Conservation (phyloP, 202 grass and related monocot genomes). For the Elaeis oleifera region DNA sequence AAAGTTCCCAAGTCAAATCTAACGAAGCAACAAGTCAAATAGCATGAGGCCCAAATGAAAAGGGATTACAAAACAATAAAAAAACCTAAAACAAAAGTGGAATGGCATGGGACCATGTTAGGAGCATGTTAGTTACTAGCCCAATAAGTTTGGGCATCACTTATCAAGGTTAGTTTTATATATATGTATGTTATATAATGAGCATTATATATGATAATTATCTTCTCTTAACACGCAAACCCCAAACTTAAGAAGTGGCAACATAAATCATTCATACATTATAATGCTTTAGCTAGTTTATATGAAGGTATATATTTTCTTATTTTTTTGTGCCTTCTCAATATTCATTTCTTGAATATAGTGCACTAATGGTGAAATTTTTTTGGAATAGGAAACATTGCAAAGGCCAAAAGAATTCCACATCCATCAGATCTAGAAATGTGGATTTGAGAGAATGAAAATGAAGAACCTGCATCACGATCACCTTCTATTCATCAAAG, state of each 20-base stretch:
- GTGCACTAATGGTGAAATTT: not conserved
- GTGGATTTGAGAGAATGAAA: too few species aligned
- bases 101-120: constrained; percentile 41
- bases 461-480: too few species aligned
- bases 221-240: constrained; percentile 19
- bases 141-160: constrained; percentile 48
- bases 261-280: not conserved
- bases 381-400: too few species aligned
- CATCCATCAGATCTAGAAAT: too few species aligned
- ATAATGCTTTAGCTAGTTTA: not conserved
- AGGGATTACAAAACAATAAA: constrained; percentile 41
- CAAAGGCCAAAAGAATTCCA: too few species aligned
- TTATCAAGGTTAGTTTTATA: constrained; percentile 35
- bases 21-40: constrained; percentile 44
- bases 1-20: constrained; percentile 37
- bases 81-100: constrained; percentile 32
- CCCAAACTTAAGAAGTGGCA: not conserved
- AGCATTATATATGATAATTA: not conserved
- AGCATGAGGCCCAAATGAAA: constrained; percentile 45
- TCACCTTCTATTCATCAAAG: too few species aligned
- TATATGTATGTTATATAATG: not conserved
- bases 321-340: not conserved
- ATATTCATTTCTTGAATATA: not conserved
- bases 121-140: constrained; percentile 33
- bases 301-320: not conserved